Conservation (phyloP, 2,329 filamentous ascomycete genomes). For the Cryphonectria radicalis region DNA sequence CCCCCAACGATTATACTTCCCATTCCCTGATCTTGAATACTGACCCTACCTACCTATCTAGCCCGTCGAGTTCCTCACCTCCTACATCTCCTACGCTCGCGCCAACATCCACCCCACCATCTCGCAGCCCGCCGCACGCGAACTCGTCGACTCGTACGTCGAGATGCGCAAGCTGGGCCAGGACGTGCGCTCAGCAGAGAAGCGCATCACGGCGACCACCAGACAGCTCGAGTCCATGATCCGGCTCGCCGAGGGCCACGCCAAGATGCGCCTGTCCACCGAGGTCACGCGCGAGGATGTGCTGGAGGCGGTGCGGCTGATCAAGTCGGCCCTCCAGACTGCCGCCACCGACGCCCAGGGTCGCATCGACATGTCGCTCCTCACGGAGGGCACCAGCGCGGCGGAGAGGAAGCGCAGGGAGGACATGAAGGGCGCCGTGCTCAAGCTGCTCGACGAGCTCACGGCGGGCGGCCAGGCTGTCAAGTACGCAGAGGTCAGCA, state of each 20-base stretch:
- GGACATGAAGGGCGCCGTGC: conserved; percentile 80
- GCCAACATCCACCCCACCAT: conserved; percentile 82
- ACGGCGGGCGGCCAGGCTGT: conserved; percentile 69
- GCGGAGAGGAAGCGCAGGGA: conserved; percentile 82
- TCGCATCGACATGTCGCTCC: conserved; percentile 92
- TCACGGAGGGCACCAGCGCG: conserved; percentile 92
- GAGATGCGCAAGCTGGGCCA: conserved; percentile 93
- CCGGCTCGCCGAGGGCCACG: conserved; percentile 91
- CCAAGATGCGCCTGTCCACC: conserved; percentile 88
- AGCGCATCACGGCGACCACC: conserved; percentile 96
- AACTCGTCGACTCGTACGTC: conserved; percentile 86
- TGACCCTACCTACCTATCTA: conserved; percentile 39
- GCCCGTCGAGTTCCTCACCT: conserved; percentile 93
- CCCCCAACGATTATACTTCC: background rate
- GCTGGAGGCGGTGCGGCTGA: conserved; percentile 86
- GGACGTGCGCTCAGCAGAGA: conserved; percentile 84
- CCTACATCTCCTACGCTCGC: conserved; percentile 96
- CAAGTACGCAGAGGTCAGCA: conserved; percentile 77
- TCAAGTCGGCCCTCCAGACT: conserved; percentile 93
- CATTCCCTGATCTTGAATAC: conserved; percentile 3
- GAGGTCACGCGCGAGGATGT: conserved; percentile 84
- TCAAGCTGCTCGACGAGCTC: conserved; percentile 80
- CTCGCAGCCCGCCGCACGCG: conserved; percentile 77
- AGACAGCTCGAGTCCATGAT: conserved; percentile 99
- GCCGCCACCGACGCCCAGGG: conserved; percentile 93